Evolutionary conservation across 2,329 filamentous ascomycete genomes (phyloP).

Genomic region (Exophiala mesophila): DNA sequence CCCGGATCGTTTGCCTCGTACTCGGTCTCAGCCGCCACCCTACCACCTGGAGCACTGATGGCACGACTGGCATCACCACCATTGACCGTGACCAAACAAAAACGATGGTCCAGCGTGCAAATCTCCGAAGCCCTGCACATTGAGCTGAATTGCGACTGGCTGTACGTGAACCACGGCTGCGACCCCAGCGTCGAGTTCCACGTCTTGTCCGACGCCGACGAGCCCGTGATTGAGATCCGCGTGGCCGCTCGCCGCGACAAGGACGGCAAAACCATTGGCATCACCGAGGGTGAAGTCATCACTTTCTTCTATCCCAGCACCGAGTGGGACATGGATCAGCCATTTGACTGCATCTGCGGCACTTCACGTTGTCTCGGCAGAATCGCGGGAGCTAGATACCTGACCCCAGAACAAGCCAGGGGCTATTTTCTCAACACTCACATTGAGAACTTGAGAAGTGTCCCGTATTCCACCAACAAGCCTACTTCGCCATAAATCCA

Average conservation of each 20-base stretch:
- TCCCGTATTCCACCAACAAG: conserved; percentile 6
- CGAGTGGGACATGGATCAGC: conserved; percentile 47
- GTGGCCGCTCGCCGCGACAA: conserved; percentile 11
- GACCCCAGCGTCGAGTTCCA: conserved; percentile 51
- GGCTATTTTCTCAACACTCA: conserved; percentile 42
- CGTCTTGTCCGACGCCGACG: conserved; percentile 36
- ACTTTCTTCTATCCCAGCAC: conserved; percentile 49
- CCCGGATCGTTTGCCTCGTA: conserved; percentile 15
- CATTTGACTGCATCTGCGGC: conserved; percentile 43
- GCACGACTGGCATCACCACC: conserved; percentile 15
- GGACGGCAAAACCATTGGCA: conserved; percentile 23
- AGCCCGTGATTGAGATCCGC: conserved; percentile 36
- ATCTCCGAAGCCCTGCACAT: conserved; percentile 47
- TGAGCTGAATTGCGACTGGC: conserved; percentile 53
- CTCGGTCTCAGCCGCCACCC: conserved; percentile 6
- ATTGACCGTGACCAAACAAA: conserved; percentile 13
- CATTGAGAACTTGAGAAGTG: conserved; percentile 30
- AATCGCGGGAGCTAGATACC: conserved; percentile 38
- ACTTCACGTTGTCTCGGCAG: conserved; percentile 36
- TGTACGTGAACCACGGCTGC: conserved; percentile 56
- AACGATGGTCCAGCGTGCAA: conserved; percentile 39
- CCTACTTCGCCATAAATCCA: too few species aligned
- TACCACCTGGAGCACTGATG: conserved; percentile 14
- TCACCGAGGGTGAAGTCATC: conserved; percentile 39
- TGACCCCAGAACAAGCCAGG: conserved; percentile 32